Base-by-base conservation (phyloP, 1,139 yeast species). In the Schizosaccharomyces versatilis region DNA sequence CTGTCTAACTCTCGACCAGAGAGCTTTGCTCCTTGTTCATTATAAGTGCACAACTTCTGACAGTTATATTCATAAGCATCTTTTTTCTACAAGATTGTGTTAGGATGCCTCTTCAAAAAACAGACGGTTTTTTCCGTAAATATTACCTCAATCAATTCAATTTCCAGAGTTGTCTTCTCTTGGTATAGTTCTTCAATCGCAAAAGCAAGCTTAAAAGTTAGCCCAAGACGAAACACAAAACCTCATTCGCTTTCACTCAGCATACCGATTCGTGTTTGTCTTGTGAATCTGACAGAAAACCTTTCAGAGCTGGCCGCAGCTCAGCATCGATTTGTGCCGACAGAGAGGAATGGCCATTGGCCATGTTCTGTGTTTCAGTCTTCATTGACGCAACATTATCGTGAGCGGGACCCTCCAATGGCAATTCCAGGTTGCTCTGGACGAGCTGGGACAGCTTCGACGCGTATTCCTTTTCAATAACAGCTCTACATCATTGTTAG, bases 1-100 rank as follows among this genome's bases (percentile, higher is more conserved):
- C 75, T 78, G 59, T 83, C 86, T 42, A 78, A 73, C 63, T 85
- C 95, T 59, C 77, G 78, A 10, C 93, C 93, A 71, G 90, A 79
- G 40, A 90, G 73, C 14, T 88, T 73, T 60, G 81, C 81, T 60
- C 79, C 77, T 63, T 80, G 78, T 15, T 85, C 78, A 52, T 73
- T 70, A 55, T 73, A 72, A 1, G 81, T 74, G 60, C 79, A 79
- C 57, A 81, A 69, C 61, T 74, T 78, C 48, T 73, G 69, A 64
- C 82, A 78, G 54, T 77, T 84, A 10, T 69, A 68, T 59, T 78
- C 79, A 66, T 76, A 84, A 59, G 73, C 73, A 49, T 70, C 70
- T 57, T 80, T 74, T 12, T 72, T 64, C 57, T 68, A 61, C 60
- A 55, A 67, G 67, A 36, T 15, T 15, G 17, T 17, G 32, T 36